Conservation (phyloP, 2,329 filamentous ascomycete genomes). For the Alternaria arbusti region DNA sequence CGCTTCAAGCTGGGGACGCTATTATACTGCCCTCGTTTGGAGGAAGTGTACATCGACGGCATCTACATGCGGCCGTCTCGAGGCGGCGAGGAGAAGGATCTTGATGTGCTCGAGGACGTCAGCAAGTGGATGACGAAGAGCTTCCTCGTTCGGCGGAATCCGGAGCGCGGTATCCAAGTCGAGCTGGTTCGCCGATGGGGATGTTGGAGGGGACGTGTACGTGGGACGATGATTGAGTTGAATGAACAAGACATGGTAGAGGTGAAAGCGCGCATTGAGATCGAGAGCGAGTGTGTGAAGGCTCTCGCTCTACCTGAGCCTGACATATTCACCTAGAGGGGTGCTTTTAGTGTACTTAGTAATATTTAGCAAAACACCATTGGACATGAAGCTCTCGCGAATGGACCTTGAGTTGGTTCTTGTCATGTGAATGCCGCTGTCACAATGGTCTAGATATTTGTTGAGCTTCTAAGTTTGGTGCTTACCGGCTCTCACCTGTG, state of each 20-base stretch:
- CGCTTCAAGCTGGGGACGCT: neutral
- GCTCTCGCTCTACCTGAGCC: too few species aligned
- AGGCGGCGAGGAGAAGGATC: neutral
- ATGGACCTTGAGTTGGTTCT: too few species aligned
- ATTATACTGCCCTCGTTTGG: too few species aligned
- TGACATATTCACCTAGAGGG: too few species aligned
- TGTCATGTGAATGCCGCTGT: too few species aligned
- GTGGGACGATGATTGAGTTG: neutral
- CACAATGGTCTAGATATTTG: too few species aligned
- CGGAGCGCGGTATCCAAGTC: neutral
- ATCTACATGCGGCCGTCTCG: neutral
- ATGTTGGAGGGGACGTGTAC: neutral
- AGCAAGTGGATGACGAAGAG: constrained; percentile 10
- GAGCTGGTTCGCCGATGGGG: constrained; percentile 4
- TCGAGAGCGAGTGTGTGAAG: too few species aligned
- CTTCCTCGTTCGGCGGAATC: constrained; percentile 1
- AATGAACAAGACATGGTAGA: neutral
- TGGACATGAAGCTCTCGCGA: too few species aligned
- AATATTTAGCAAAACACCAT: too few species aligned
- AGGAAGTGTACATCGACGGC: constrained; percentile 4
- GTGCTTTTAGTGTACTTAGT: too few species aligned
- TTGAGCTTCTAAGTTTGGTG: neutral
- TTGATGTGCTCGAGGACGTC: neutral
- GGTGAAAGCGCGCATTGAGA: neutral
- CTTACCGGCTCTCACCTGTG: too few species aligned